phyloP scores from a whole-genome alignment of 2,329 filamentous ascomycete species.

The Aspergillus sclerotialis region DNA sequence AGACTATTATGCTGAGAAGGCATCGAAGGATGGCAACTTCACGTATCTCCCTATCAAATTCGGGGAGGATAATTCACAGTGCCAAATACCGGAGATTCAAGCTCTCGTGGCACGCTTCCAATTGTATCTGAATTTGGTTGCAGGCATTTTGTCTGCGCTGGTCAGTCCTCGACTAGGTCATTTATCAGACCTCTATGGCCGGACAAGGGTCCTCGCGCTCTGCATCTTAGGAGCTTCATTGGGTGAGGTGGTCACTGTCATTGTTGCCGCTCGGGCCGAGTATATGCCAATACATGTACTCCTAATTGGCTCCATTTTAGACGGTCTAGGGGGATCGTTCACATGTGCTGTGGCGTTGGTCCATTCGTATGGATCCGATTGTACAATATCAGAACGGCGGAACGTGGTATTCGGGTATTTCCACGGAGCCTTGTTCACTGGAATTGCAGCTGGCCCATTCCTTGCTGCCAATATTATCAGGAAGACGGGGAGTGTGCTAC shows the following conservation, averaged over 20 bases:
- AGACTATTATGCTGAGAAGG: constrained; percentile 68
- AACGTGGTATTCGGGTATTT: constrained; percentile 84
- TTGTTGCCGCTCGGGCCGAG: constrained; percentile 69
- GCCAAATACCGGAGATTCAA: constrained; percentile 71
- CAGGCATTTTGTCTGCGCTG: constrained; percentile 71
- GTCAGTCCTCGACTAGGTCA: constrained; percentile 76
- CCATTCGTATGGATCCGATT: constrained; percentile 85
- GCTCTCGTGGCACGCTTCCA: constrained; percentile 70
- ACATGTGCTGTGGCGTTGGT: constrained; percentile 72
- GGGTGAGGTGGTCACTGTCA: constrained; percentile 68
- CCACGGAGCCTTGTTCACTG: constrained; percentile 79
- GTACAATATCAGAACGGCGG: constrained; percentile 70
- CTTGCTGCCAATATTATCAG: constrained; percentile 74
- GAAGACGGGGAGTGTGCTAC: constrained; percentile 64
- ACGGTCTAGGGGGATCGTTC: constrained; percentile 84
- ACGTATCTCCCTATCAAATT: constrained; percentile 58
- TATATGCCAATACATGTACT: constrained; percentile 70
- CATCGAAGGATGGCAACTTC: constrained; percentile 51
- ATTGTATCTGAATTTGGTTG: constrained; percentile 65
- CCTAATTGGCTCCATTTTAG: constrained; percentile 66
- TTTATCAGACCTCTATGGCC: constrained; percentile 79
- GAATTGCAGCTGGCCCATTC: constrained; percentile 81
- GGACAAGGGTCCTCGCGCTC: constrained; percentile 65
- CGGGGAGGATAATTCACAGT: constrained; percentile 68
- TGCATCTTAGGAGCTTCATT: constrained; percentile 67